Base-by-base conservation (phyloP, 1,284 basidiomycete species). In the Taiwanofungus camphoratus region DNA sequence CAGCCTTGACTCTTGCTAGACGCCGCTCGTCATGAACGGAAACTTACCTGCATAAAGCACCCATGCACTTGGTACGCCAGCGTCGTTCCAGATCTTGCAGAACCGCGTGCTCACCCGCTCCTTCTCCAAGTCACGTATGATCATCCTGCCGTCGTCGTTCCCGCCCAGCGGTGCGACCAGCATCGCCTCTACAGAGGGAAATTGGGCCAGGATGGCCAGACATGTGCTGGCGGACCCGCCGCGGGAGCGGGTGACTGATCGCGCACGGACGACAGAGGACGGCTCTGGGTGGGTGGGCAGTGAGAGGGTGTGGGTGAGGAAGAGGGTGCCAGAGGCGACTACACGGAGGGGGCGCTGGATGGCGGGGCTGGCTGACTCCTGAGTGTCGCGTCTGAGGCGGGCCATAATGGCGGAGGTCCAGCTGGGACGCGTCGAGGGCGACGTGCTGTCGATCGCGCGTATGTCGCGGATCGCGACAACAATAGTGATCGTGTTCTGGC, bases 41-140 rank as follows among this genome's bases (percentile, higher is more conserved):
- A n/a, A 41, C 70, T 53, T 49, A 82, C 84, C 74, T 42, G 82
- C 74, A 62, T 86, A 76, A 23, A 90, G 56, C 22, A 90, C 77
- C 83, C 87, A 90, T n/a, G 87, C 86, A 44, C 74, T 77, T 1
- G 87, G 87, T 16, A 89, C 82, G 41, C 82, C 79, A 13, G 76
- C 71, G 16, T 74, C 73, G 22, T 77, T 73, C 77, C 82, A 83
- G 16, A 85, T 61, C 59, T 86, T 86, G 63, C 83, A 87, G 54
- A 78, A 85, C 29, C 74, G 70, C 30, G 82, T 87, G 46, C 70
- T 77, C 0, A 90, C 77, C 8, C 82, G 77, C 49, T 78, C 77
- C 3, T 64, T 65, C 50, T 87, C 79, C 40, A 90, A 68, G 42
- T 87, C 79, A 34, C 70, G 67, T 42, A 82, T 59, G 21, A 88